Percentiles rank a stretch among this genome's conserved stretches.
Conservation (phyloP, 2,329 filamentous ascomycete species). For the Paecilomyces dactylethromorphus region DNA sequence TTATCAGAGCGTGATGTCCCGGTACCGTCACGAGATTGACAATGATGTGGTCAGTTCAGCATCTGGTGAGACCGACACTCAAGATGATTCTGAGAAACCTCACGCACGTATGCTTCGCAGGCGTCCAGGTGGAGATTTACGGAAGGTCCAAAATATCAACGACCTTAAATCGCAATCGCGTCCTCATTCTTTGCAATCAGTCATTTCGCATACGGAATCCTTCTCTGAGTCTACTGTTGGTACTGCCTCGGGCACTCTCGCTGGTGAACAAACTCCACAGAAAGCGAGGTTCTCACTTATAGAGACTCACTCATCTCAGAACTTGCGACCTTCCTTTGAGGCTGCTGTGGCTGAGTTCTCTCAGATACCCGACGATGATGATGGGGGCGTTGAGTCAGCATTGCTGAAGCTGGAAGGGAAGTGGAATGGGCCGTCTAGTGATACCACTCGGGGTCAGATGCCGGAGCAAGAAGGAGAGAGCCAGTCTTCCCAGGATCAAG, state of each 20-base stretch:
- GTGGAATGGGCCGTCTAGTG: constrained; percentile 43
- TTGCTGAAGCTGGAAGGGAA: constrained; percentile 87
- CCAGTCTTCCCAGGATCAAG: neutral
- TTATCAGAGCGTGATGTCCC: constrained; percentile 36
- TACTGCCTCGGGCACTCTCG: neutral
- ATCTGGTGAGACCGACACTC: constrained; percentile 8
- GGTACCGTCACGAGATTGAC: constrained; percentile 18
- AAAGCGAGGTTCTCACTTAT: constrained; percentile 32
- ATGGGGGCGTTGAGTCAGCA: constrained; percentile 88
- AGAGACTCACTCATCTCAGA: constrained; percentile 50
- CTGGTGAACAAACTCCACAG: constrained; percentile 4
- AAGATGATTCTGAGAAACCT: constrained; percentile 16
- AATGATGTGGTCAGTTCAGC: constrained; percentile 16
- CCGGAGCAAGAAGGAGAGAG: constrained; percentile 1
- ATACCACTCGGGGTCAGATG: constrained; percentile 5
- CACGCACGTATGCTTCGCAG: constrained; percentile 56
- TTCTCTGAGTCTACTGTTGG: constrained; percentile 12
- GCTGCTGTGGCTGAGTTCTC: constrained; percentile 80
- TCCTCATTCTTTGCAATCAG: constrained; percentile 30
- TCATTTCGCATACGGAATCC: constrained; percentile 28
- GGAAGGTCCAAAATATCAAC: constrained; percentile 59
- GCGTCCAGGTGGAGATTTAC: constrained; percentile 68
- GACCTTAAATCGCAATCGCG: constrained; percentile 47
- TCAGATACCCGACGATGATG: constrained; percentile 79
- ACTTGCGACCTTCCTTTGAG: constrained; percentile 69